Evolutionary conservation across 2,329 filamentous ascomycete genomes (phyloP).

Genomic region (Alternaria hordeiaustralica): DNA sequence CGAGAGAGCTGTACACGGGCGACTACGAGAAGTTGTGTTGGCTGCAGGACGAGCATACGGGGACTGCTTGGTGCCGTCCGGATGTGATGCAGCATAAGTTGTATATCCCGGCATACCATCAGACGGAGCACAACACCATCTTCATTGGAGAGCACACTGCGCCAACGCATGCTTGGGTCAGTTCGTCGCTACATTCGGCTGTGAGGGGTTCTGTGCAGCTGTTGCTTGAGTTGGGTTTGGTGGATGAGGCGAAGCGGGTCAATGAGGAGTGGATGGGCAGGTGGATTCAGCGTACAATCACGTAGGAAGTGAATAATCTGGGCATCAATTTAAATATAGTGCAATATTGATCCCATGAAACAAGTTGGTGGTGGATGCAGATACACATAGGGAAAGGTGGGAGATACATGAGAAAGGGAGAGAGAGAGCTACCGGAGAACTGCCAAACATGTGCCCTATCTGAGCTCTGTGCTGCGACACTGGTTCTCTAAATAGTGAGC

Average conservation of each 20-base stretch:
- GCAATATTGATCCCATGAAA: too few species aligned
- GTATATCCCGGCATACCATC: not conserved
- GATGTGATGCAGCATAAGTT: not conserved
- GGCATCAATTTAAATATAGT: too few species aligned
- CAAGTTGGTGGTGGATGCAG: not conserved
- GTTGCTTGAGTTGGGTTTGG: not conserved
- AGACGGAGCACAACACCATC: not conserved
- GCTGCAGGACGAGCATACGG: not conserved
- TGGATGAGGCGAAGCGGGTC: not conserved
- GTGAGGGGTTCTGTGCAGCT: conserved; percentile 1
- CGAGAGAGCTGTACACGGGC: not conserved
- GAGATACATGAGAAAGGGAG: too few species aligned
- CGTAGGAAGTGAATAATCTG: not conserved
- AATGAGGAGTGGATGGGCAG: conserved; percentile 1
- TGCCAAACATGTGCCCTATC: not conserved
- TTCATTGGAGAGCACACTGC: not conserved
- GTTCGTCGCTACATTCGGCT: not conserved
- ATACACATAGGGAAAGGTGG: not conserved
- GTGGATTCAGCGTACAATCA: not conserved
- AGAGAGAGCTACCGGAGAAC: too few species aligned
- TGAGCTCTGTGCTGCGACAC: not conserved
- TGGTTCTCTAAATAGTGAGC: not conserved
- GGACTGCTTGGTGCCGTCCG: not conserved
- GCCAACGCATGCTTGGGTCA: not conserved
- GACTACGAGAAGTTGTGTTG: not conserved